Percentiles rank a stretch among this genome's conserved stretches.
Conservation (phyloP, 2,329 filamentous ascomycete genomes). For the Fusarium praegraminearum region DNA sequence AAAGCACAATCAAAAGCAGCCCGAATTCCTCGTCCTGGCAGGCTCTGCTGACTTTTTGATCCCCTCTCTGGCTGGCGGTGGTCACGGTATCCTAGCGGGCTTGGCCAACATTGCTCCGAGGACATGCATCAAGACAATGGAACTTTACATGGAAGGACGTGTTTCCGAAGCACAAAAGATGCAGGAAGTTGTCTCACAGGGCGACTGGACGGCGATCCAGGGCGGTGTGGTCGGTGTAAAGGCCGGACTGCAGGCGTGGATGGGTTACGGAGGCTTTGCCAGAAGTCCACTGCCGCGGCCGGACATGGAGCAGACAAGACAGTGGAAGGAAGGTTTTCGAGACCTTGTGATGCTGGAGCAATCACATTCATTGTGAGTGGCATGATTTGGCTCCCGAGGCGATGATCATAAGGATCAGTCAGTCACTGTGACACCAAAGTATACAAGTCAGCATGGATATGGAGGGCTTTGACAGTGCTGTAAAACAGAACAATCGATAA, state of each 20-base stretch:
- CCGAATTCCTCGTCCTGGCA: conserved; percentile 75
- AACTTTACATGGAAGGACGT: conserved; percentile 70
- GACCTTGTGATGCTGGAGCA: conserved; percentile 66
- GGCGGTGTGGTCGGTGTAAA: conserved; percentile 80
- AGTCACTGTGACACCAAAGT: conserved; percentile 25
- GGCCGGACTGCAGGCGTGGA: conserved; percentile 73
- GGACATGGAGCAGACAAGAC: conserved; percentile 60
- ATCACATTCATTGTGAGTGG: conserved; percentile 57
- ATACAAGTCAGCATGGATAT: conserved; percentile 5
- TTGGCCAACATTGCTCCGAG: conserved; percentile 78
- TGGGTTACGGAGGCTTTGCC: conserved; percentile 72
- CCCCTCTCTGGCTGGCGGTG: conserved; percentile 75
- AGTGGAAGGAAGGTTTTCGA: conserved; percentile 68
- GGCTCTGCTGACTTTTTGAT: conserved; percentile 80
- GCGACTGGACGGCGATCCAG: conserved; percentile 79
- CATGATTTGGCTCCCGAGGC: conserved; percentile 47
- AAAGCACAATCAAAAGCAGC: conserved; percentile 17
- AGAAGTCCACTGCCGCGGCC: conserved; percentile 56
- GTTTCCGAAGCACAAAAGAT: conserved; percentile 70
- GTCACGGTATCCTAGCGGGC: conserved; percentile 78
- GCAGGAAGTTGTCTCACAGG: conserved; percentile 74
- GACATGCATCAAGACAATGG: conserved; percentile 70
- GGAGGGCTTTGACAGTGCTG: conserved; percentile 13
- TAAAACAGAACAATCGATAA: background rate
- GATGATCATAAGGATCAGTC: conserved; percentile 3